Evolutionary conservation across 768 basidiomycete genomes (phyloP), one percentile per base, ranked within the genome.

Genomic region (Podaxis sp.): DNA sequence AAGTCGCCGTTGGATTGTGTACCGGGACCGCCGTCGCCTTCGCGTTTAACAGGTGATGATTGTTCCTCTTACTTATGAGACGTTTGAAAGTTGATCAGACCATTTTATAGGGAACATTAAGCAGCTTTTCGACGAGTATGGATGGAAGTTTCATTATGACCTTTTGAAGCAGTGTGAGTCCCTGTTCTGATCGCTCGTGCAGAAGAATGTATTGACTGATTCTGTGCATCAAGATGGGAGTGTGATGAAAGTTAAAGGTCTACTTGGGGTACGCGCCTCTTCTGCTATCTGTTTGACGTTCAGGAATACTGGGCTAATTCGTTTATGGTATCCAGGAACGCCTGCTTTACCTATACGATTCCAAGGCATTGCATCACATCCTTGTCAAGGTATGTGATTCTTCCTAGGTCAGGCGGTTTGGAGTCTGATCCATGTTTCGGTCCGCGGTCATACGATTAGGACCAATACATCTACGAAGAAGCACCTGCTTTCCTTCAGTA

Each of bases 291-390:
- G 28, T 6, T 28, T 28, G 28, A 28, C 28, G 22, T 15, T 15
- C 33, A 33, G 33, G 33, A 33, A 33, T 9, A 9, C 33, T 2
- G 8, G 33, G 33, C 8, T 33, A 33, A 33, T 33, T 33, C 33
- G 0, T 33, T 33, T 33, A 33, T 33, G 33, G 33, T 33, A 9
- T 30, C 39, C 13, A 74, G 74, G 70, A 69, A 30, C 66, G 73
- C 51, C 65, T 69, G 33, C 68, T 84, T 2, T 79, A 79, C 63
- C 72, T 81, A 1, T 80, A 67, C 58, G 82, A 84, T 62, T 76
- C 82, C 0, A 75, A 73, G 36, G 83, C 80, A 0, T 66, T 84
- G 30, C 75, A 82, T 57, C 78, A 79, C 63, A 78, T 84, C 55
- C 42, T 81, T 5, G 70, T 82, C 36, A 83, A 82, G 69, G 80